Base-by-base conservation (phyloP, 2,329 filamentous ascomycete genomes). In the Apiospora koreana region DNA sequence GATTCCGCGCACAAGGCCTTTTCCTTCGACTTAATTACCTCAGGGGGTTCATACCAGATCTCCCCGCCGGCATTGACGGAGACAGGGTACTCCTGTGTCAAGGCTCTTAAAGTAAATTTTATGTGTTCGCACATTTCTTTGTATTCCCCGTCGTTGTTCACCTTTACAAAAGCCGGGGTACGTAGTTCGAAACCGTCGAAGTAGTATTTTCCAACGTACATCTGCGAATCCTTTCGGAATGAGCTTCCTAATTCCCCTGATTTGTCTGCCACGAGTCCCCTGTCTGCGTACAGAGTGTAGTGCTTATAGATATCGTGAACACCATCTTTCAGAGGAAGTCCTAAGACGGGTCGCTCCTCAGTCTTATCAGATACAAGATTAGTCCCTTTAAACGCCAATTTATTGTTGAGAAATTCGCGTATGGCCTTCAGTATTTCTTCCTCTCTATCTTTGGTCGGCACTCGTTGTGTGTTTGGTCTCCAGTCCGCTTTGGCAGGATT, bases 91-190 rank as follows among this genome's bases (percentile, higher is more conserved):
- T 10, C 2, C 7, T 9, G 1, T 0, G 28, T 10, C 1, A 58
- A 0, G 0, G 6, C 28, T 3, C 2, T 21, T 1, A 35, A 1
- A 35, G n/a, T 12, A 12, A 16, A 2, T 4, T 10, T 0, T 3
- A 58, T 5, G 1, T 58, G 16, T 3, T 4, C 8, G 21, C 50
- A 12, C 16, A 58, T 58, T 5, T 21, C 1, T 2, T 58, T 1
- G 28, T 12, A 4, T 3, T 16, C 10, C 18, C 9, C 14, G 2
- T 25, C 9, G 3, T 48, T 23, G n/a, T 3, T 18, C 25, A 6
- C 25, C 5, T 8, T 31, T 31, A 16, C 16, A 18, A 48, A 48
- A 1, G n/a, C 45, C 7, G 21, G 45, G 8, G 45, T 48, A 48
- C 45, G 45, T 21, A n/a, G 2, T 23, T 48, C 45, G 21, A 48